These are phyloP conservation scores for Mucor saturninus DNA, from an alignment of 371 early-diverging fungal species.

Conservation along the genomic window DNA sequence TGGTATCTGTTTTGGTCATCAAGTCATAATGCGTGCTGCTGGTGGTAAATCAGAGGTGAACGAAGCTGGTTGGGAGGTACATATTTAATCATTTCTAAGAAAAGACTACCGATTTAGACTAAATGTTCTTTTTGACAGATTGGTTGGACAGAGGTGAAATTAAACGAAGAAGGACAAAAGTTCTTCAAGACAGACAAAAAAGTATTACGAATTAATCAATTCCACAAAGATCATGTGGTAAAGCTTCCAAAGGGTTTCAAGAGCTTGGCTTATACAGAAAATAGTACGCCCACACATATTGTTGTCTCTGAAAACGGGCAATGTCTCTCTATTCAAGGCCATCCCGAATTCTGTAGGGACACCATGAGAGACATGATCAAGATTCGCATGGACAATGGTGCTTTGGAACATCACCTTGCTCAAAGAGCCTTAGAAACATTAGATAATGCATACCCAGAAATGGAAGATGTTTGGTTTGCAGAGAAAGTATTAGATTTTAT, in stretches of 20 bases:
- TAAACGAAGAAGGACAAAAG: conserved; percentile 42
- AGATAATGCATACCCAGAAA: conserved; percentile 10
- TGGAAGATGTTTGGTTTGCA: conserved; percentile 38
- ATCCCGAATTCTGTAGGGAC: conserved; percentile 72
- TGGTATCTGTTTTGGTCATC: conserved; percentile 81
- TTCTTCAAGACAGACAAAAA: conserved; percentile 38
- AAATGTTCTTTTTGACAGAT: conserved; percentile 28
- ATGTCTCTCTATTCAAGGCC: conserved; percentile 74
- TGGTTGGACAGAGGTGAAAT: conserved; percentile 36
- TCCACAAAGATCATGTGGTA: conserved; percentile 74
- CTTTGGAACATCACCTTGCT: conserved; percentile 42
- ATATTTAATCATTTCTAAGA: neutral
- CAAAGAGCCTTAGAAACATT: conserved; percentile 11
- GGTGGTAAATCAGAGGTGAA: conserved; percentile 61
- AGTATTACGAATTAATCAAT: conserved; percentile 53
- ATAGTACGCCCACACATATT: conserved; percentile 47
- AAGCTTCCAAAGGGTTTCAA: conserved; percentile 56
- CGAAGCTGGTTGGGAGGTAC: conserved; percentile 69
- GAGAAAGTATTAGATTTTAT: conserved; percentile 29
- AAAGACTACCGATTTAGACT: neutral
- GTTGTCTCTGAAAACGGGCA: conserved; percentile 57
- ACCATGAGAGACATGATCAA: conserved; percentile 55
- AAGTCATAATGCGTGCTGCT: conserved; percentile 67
- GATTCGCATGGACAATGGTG: conserved; percentile 41
- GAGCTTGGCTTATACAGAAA: conserved; percentile 46